phyloP scores from a whole-genome alignment of 208 protist genomes.

The Acanthamoeba lenticulata region DNA sequence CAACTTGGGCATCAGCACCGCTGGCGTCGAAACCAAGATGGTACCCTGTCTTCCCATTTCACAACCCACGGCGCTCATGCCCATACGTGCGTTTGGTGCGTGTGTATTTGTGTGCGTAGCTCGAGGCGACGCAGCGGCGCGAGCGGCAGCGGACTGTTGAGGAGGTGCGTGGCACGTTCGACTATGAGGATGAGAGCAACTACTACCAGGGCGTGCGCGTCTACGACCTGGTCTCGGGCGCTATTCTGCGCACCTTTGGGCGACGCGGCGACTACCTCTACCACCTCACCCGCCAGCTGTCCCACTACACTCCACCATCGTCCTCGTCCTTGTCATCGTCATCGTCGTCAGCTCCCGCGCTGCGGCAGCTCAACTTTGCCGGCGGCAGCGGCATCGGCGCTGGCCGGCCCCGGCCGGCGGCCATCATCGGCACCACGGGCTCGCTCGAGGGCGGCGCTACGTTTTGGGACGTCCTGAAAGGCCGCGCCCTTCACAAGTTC shows the following conservation, averaged over 20 bases:
- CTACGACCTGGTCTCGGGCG: background rate
- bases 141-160: background rate
- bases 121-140: background rate
- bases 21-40: background rate
- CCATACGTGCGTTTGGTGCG: too few species aligned
- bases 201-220: constrained; percentile 10
- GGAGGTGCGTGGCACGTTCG: background rate
- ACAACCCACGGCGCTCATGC: background rate
- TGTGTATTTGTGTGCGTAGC: too few species aligned
- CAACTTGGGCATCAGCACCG: background rate
- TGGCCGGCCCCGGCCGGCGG: background rate
- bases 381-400: background rate
- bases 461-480: background rate
- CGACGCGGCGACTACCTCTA: background rate
- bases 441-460: background rate
- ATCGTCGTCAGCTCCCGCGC: too few species aligned
- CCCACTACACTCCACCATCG: background rate
- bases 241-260: background rate
- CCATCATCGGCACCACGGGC: background rate
- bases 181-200: background rate
- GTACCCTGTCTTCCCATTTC: background rate
- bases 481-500: background rate
- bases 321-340: too few species aligned
- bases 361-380: background rate
- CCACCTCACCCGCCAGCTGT: background rate